Evolutionary conservation across 2,329 filamentous ascomycete species (phyloP), one percentile per base, ranked within the genome.

Genomic region (Aspergillus brasiliensis): DNA sequence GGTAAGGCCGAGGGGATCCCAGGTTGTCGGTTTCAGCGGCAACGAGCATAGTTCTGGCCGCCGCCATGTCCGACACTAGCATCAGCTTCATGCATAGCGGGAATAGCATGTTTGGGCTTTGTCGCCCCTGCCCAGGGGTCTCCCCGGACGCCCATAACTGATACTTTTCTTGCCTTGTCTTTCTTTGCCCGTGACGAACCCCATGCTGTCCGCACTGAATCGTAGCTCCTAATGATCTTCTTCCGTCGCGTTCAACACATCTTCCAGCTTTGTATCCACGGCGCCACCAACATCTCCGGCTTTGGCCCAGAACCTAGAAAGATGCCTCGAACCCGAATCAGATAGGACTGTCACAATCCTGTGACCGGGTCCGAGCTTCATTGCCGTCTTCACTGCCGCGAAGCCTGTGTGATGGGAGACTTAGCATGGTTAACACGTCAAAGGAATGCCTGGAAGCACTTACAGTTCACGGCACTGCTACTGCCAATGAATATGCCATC

Each of bases 401-500:
- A 81, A 77, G 59, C 80, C 80, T 82, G 58, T 57, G 48, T 55
- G 23, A 42, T 47, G 76, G 55, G 23, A 28, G 62, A 54, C 57
- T 34, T 37, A 58, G 34, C 25, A 51, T 49, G n/a, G 13, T 15
- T 23, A 17, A 54, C 13, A 17, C 15, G 17, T 13, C 17, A 31
- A 25, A 48, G n/a, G 37, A 44, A 48, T 34, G 13, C 19, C 56
- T 3, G 21, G 17, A 13, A 59, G 48, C 48, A 79, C 83, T 76
- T 71, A 83, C 93, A 97, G 75, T 99, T 99, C 55, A 99, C 94
- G n/a, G 93, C 90, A 75, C 91, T 97, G 74, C 92, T 97, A 74
- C 93, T 97, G 8, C 95, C 96, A 42, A 93, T 83, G 71, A 99
- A 99, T 56, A 99, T 88, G 7, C 95, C 95, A 75, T 99, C 95